Evolutionary conservation across 257 asterid species (phyloP).

Genomic region (Solanum sitiens): DNA sequence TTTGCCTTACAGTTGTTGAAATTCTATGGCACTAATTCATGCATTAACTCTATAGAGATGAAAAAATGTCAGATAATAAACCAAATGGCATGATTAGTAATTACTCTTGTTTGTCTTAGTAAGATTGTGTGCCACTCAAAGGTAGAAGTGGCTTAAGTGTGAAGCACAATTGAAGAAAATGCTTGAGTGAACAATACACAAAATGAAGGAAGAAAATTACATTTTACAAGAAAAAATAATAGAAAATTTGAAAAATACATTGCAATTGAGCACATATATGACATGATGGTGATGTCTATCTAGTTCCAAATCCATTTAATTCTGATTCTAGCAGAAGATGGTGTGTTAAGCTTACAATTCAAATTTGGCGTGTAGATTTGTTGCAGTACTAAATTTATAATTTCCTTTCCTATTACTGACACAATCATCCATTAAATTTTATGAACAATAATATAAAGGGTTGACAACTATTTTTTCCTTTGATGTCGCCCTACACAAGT

Average conservation of each 20-base stretch:
- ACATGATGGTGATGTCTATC: neutral
- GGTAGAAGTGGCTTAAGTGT: neutral
- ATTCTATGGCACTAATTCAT: neutral
- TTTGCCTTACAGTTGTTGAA: neutral
- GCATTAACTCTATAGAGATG: neutral
- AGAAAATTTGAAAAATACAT: neutral
- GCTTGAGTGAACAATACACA: neutral
- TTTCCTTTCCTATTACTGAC: neutral
- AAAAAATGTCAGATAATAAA: neutral
- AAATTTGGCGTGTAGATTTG: neutral
- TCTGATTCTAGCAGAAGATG: neutral
- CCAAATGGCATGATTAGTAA: neutral
- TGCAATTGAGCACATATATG: neutral
- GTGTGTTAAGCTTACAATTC: neutral
- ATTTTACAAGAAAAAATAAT: neutral
- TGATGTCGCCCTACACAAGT: neutral
- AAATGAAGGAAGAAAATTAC: neutral
- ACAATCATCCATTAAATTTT: neutral
- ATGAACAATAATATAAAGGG: neutral
- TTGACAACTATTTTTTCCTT: neutral
- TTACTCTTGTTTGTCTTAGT: neutral
- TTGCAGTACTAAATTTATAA: neutral
- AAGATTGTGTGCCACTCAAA: neutral
- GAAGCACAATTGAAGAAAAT: neutral
- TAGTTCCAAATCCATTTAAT: neutral